Percentiles rank a stretch among this genome's conserved stretches.
Evolutionary conservation across 345 rosid genomes (phyloP).

Genomic region (Nasturtium officinale): DNA sequence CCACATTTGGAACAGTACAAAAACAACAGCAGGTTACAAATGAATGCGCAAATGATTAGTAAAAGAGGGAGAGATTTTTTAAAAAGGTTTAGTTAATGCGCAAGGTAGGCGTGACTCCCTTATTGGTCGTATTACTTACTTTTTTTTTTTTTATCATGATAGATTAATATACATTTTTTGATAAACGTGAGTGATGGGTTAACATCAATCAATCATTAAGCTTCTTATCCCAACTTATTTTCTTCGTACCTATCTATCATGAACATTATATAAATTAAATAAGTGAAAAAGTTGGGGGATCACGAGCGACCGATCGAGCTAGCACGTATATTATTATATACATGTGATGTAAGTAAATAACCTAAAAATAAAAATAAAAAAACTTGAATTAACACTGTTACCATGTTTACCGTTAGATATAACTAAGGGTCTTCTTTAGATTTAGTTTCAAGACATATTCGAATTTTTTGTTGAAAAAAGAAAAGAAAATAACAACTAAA

Average conservation of each 20-base stretch:
- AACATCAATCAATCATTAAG: slow-evolving; percentile 47
- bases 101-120: slow-evolving; percentile 3
- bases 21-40: no score
- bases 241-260: slow-evolving; percentile 38
- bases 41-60: slow-evolving; percentile 40
- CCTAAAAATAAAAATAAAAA: not conserved
- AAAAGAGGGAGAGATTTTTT: slow-evolving; percentile 19
- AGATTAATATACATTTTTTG: not conserved
- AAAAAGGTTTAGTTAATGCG: slow-evolving; percentile 32
- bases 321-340: not conserved
- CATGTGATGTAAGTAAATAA: not conserved
- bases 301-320: slow-evolving; percentile 21
- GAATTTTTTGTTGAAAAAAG: not conserved
- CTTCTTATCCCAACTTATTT: slow-evolving; percentile 35
- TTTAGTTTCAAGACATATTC: not conserved
- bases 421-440: not conserved
- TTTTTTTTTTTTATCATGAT: slow-evolving; percentile 27
- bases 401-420: not conserved
- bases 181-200: slow-evolving; percentile 34
- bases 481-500: not conserved
- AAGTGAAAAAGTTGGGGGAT: slow-evolving; percentile 31
- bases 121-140: slow-evolving; percentile 23
- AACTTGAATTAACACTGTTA: not conserved
- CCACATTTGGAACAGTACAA: slow-evolving; percentile 26
- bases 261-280: slow-evolving; percentile 1